Evolutionary conservation across 2,329 filamentous ascomycete species (phyloP).

Genomic region (Stagonosporopsis vannaccii): DNA sequence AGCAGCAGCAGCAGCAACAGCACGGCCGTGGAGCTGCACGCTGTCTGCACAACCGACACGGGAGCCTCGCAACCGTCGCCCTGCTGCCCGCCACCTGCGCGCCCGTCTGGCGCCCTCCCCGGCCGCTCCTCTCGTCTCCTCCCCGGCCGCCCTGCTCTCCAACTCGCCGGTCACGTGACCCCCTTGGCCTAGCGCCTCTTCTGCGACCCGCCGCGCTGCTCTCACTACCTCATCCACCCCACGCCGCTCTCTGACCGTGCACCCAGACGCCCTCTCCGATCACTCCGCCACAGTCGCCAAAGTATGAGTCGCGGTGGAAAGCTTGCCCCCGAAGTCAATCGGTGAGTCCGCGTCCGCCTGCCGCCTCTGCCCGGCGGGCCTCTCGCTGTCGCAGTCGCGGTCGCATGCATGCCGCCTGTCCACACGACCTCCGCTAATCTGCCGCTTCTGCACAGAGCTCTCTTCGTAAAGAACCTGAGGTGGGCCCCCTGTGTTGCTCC

Average conservation of each 20-base stretch:
- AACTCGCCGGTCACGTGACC: constrained; percentile 11
- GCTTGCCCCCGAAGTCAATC: constrained; percentile 99
- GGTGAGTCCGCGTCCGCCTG: constrained; percentile 64
- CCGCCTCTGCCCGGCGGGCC: constrained; percentile 23
- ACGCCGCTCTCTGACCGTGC: constrained; percentile 20
- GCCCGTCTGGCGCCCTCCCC: too few species aligned
- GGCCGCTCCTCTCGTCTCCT: not conserved
- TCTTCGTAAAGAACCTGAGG: constrained; percentile 99
- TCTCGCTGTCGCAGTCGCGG: constrained; percentile 23
- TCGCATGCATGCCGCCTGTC: constrained; percentile 30
- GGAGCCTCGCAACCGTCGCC: too few species aligned
- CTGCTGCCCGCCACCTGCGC: too few species aligned
- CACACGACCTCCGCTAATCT: constrained; percentile 45
- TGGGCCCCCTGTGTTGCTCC: constrained; percentile 50
- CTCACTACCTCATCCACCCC: constrained; percentile 16
- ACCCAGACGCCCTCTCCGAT: constrained; percentile 32
- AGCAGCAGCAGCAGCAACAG: too few species aligned
- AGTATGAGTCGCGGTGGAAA: constrained; percentile 96
- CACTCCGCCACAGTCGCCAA: constrained; percentile 50
- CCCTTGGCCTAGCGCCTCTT: constrained; percentile 14
- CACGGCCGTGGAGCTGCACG: too few species aligned
- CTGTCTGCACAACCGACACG: too few species aligned
- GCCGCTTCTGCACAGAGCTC: constrained; percentile 70
- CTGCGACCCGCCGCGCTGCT: constrained; percentile 16
- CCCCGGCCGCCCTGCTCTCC: not conserved